These are phyloP conservation scores for Byssochlamys sp. DNA, from an alignment of 2,329 filamentous ascomycete species.

Conservation along the genomic window DNA sequence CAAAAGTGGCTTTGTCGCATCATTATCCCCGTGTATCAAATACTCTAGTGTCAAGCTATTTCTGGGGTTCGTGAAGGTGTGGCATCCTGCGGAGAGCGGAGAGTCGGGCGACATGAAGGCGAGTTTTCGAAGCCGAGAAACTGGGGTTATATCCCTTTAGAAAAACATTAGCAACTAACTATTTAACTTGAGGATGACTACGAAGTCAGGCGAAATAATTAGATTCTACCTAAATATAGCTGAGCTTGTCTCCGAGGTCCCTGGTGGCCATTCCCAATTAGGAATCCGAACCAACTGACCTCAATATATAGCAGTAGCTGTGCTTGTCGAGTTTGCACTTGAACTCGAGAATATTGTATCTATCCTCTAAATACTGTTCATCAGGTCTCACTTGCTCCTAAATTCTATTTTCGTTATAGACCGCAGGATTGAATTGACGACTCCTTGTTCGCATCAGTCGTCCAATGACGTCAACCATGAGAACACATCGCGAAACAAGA, in stretches of 20 bases:
- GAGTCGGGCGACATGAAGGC: not conserved
- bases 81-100: conserved; percentile 6
- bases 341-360: not conserved
- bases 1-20: conserved; percentile 4
- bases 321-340: not conserved
- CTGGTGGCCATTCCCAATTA: not conserved
- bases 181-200: too few relatives aligned
- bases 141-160: too few relatives aligned
- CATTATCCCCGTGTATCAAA: conserved; percentile 5
- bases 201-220: too few relatives aligned
- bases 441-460: not conserved
- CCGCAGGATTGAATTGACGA: not conserved
- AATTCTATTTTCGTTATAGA: not conserved
- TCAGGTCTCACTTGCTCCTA: too few relatives aligned
- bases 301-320: not conserved
- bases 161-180: too few relatives aligned
- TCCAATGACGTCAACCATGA: not conserved
- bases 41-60: conserved; percentile 13
- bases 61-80: conserved; percentile 9
- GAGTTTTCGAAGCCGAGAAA: not conserved
- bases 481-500: not conserved
- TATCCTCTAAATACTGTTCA: not conserved
- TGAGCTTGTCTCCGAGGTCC: not conserved
- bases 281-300: not conserved
- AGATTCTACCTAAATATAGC: not conserved